A percentile compares a stretch with the other conserved stretches of the same genome.
Conservation (phyloP, 305 asterid species). For the Fraxinus greggii region DNA sequence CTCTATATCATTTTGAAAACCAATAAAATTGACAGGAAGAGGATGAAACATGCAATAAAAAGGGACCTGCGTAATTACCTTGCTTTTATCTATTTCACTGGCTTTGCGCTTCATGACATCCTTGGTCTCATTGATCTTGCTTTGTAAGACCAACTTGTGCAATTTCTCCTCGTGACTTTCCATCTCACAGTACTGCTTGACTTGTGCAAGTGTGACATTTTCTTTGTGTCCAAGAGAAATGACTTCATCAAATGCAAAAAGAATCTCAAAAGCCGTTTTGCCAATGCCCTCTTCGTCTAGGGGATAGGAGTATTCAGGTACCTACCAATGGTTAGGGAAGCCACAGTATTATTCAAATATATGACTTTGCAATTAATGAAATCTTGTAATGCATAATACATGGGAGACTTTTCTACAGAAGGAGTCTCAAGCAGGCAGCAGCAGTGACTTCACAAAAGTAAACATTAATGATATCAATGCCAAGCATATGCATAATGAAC, state of each 20-base stretch:
- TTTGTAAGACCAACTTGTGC: slow-evolving; percentile 76
- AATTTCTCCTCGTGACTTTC: slow-evolving; percentile 85
- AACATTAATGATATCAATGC: slow-evolving; percentile 1
- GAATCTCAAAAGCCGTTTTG: slow-evolving; percentile 72
- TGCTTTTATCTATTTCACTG: slow-evolving; percentile 81
- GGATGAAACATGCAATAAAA: slow-evolving; percentile 2
- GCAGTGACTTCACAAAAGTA: neutral
- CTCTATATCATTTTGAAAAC: slow-evolving; percentile 11
- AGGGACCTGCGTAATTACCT: slow-evolving; percentile 42
- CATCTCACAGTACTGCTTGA: slow-evolving; percentile 92
- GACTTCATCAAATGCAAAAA: slow-evolving; percentile 87
- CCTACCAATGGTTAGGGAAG: slow-evolving; percentile 57
- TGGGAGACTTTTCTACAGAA: neutral
- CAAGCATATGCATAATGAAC: neutral
- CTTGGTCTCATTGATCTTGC: slow-evolving; percentile 83
- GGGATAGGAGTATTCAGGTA: slow-evolving; percentile 77
- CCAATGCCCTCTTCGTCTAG: slow-evolving; percentile 84
- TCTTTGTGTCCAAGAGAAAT: slow-evolving; percentile 87
- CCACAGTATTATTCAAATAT: neutral
- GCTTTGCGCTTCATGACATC: slow-evolving; percentile 87
- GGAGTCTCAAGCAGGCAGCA: neutral
- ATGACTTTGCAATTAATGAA: neutral
- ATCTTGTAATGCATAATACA: neutral
- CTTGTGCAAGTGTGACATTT: slow-evolving; percentile 80
- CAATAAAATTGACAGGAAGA: neutral